Evolutionary conservation across 2,329 filamentous ascomycete genomes (phyloP), one percentile per base, ranked within the genome.

Genomic region (Magnaporthiopsis incrustans): DNA sequence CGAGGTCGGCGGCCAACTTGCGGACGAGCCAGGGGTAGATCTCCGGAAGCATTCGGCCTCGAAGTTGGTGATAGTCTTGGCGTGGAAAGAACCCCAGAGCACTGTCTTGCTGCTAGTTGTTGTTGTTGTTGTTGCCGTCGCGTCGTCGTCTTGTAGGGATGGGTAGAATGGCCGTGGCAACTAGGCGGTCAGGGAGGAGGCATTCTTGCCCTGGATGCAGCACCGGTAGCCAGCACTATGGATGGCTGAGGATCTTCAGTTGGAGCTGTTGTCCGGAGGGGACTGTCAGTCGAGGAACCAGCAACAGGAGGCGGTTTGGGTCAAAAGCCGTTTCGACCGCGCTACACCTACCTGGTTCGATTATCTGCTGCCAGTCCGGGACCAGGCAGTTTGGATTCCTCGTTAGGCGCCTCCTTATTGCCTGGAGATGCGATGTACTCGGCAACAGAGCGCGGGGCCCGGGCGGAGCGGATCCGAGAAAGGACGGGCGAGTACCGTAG

Each of bases 21-120:
- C 68, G 67, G 56, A 74, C 69, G 6, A 74, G 66, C 73, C 72
- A 75, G 64, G n/a, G n/a, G n/a, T n/a, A n/a, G n/a, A n/a, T n/a
- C n/a, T n/a, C n/a, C n/a, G n/a, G n/a, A n/a, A n/a, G n/a, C n/a
- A n/a, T n/a, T n/a, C n/a, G n/a, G n/a, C n/a, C n/a, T n/a, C n/a
- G n/a, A n/a, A 33, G 32, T 10, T 33, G 32, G 32, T 33, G 32
- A 33, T n/a, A n/a, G n/a, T n/a, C n/a, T n/a, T n/a, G n/a, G n/a
- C n/a, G n/a, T n/a, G n/a, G n/a, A n/a, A n/a, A n/a, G n/a, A n/a
- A n/a, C n/a, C n/a, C n/a, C n/a, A n/a, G n/a, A n/a, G n/a, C n/a
- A n/a, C n/a, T n/a, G n/a, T n/a, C n/a, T n/a, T n/a, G n/a, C n/a
- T n/a, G n/a, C n/a, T n/a, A n/a, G n/a, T n/a, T n/a, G n/a, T n/a